phyloP scores from a whole-genome alignment of 805 yeast genomes.

The Priceomyces melissophilus region DNA sequence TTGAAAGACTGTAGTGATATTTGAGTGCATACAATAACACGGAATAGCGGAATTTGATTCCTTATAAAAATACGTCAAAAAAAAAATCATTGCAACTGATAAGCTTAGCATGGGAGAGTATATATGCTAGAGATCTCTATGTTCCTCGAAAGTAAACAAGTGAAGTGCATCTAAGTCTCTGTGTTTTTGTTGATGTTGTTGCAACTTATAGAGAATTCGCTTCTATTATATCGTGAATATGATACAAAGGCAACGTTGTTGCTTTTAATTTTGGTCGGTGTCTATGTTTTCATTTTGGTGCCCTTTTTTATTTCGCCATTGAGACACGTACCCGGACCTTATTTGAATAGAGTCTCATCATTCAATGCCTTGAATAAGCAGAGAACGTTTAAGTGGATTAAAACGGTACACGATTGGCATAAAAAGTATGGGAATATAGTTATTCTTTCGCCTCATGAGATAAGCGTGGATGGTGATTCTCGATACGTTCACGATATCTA shows the following conservation, averaged over 20 bases:
- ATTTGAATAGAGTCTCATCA: conserved; percentile 43
- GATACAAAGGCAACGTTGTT: not conserved
- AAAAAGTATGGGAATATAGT: conserved; percentile 58
- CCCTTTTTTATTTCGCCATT: conserved; percentile 52
- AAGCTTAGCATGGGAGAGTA: too few species aligned
- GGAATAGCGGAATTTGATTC: too few species aligned
- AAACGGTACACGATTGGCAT: conserved; percentile 48
- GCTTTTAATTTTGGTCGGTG: not conserved
- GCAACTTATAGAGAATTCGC: not conserved
- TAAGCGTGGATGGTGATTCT: conserved; percentile 53
- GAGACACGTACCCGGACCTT: conserved; percentile 57
- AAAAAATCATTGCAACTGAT: too few species aligned
- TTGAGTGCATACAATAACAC: too few species aligned
- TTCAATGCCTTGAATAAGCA: conserved; percentile 33
- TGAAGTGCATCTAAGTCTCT: too few species aligned
- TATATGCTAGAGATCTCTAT: too few species aligned
- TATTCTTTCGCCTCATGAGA: conserved; percentile 57
- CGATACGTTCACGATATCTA: conserved; percentile 54
- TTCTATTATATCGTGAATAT: not conserved
- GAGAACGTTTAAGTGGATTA: conserved; percentile 43
- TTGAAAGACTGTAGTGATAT: too few species aligned
- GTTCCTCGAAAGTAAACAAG: too few species aligned
- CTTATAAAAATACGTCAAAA: too few species aligned
- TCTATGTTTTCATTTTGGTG: conserved; percentile 36
- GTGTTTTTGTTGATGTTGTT: not conserved